A percentile compares a stretch with the other conserved stretches of the same genome.
phyloP scores from a whole-genome alignment of 352 stramenopile genomes.

The Phytophthora vignae region DNA sequence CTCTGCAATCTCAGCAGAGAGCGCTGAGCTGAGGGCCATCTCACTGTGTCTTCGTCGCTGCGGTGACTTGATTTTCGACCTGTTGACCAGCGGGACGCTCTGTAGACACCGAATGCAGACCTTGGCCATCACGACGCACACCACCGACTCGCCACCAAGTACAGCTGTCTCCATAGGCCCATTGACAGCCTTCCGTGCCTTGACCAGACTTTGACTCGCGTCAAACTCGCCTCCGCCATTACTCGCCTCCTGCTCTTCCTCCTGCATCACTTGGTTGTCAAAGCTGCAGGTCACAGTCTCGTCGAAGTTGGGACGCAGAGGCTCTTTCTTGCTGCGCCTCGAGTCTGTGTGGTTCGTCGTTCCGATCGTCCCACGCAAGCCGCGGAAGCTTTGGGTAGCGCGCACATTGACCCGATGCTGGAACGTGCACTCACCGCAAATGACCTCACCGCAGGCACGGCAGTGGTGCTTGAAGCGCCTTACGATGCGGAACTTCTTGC shows the following conservation, averaged over 20 bases:
- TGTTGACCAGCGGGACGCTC: constrained; percentile 48
- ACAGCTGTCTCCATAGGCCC: constrained; percentile 32
- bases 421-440: constrained; percentile 61
- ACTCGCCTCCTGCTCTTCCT: constrained; percentile 11
- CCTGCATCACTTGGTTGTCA: constrained; percentile 29
- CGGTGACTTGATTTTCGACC: constrained; percentile 39
- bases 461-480: constrained; percentile 76
- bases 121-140: constrained; percentile 65
- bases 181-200: constrained; percentile 37
- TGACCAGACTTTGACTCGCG: constrained; percentile 35
- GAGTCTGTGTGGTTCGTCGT: constrained; percentile 20
- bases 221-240: constrained; percentile 21
- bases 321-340: constrained; percentile 13
- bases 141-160: constrained; percentile 26
- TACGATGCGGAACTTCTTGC: constrained; percentile 69
- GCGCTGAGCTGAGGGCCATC: constrained; percentile 12
- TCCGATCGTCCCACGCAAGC: constrained; percentile 29
- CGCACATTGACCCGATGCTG: constrained; percentile 54
- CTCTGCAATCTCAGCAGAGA: constrained; percentile 5
- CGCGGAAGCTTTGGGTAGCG: constrained; percentile 36
- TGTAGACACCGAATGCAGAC: constrained; percentile 70
- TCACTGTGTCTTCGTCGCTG: constrained; percentile 34
- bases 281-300: constrained; percentile 45
- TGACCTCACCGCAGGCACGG: constrained; percentile 75
- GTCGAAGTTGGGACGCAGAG: constrained; percentile 26